phyloP scores from a whole-genome alignment of 257 asterid species.

The Salvia rosmarinus region DNA sequence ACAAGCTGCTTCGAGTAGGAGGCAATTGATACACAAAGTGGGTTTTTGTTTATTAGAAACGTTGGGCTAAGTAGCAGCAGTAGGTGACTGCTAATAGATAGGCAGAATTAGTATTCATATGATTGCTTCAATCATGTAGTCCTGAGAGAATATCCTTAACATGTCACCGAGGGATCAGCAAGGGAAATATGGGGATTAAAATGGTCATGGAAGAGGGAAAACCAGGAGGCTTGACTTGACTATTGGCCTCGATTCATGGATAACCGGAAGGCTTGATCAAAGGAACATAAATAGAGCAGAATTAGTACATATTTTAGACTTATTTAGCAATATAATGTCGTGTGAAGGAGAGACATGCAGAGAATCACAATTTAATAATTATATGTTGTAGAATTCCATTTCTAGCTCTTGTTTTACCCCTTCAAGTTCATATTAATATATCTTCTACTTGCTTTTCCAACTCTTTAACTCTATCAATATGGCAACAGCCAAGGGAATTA shows the following conservation, averaged over 20 bases:
- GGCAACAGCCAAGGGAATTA: conserved; percentile 17
- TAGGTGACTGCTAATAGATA: too few relatives aligned
- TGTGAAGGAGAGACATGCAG: too few relatives aligned
- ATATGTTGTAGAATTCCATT: not conserved
- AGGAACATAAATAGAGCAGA: not conserved
- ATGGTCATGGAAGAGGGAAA: too few relatives aligned
- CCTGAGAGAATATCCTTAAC: too few relatives aligned
- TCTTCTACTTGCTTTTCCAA: not conserved
- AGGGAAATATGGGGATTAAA: too few relatives aligned
- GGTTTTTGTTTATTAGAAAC: too few relatives aligned
- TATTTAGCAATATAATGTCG: not conserved
- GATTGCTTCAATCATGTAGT: too few relatives aligned
- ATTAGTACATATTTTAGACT: not conserved
- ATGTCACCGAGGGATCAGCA: too few relatives aligned
- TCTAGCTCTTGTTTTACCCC: not conserved
- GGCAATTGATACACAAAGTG: too few relatives aligned
- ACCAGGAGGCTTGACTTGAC: not conserved
- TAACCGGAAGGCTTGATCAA: not conserved
- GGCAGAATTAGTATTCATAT: too few relatives aligned
- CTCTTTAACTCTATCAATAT: not conserved
- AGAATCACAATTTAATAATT: not conserved
- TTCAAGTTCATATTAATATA: not conserved
- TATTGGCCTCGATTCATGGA: not conserved
- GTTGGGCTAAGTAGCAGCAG: too few relatives aligned
- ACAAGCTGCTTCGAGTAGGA: too few relatives aligned